These are phyloP conservation scores for Nakaseomyces sp. DNA, from an alignment of 1,139 yeast species.

Conservation along the genomic window DNA sequence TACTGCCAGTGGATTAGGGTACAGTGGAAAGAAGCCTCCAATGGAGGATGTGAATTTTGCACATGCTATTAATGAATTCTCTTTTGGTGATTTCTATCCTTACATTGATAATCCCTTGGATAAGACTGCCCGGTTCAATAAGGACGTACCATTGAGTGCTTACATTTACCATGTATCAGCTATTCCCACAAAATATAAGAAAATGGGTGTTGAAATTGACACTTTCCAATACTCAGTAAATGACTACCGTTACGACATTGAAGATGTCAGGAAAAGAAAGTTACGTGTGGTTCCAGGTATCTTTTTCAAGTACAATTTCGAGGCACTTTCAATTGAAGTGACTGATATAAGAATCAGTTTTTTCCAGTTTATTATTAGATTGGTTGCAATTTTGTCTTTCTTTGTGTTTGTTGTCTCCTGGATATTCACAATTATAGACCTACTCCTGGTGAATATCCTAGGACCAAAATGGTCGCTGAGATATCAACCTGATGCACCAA, in stretches of 20 bases:
- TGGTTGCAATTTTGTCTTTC: slow-evolving; percentile 54
- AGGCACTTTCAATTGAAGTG: slow-evolving; percentile 66
- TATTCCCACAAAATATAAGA: slow-evolving; percentile 72
- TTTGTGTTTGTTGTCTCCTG: slow-evolving; percentile 32
- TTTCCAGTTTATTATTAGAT: slow-evolving; percentile 62
- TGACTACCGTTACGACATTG: slow-evolving; percentile 36
- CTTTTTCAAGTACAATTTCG: slow-evolving; percentile 76
- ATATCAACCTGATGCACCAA: slow-evolving; percentile 23
- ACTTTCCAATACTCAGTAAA: slow-evolving; percentile 85
- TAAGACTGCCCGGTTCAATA: slow-evolving; percentile 51
- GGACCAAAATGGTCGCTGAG: slow-evolving; percentile 32
- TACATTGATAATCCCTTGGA: slow-evolving; percentile 81
- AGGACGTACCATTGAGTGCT: slow-evolving; percentile 36
- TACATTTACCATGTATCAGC: slow-evolving; percentile 66
- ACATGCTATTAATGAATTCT: slow-evolving; percentile 77
- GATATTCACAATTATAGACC: slow-evolving; percentile 29
- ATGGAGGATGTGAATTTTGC: slow-evolving; percentile 61
- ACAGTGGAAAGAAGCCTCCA: slow-evolving; percentile 36
- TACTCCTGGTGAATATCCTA: slow-evolving; percentile 27
- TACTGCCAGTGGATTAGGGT: slow-evolving; percentile 63
- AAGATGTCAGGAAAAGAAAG: slow-evolving; percentile 19
- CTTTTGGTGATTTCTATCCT: slow-evolving; percentile 88
- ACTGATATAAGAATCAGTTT: slow-evolving; percentile 69
- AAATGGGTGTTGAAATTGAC: slow-evolving; percentile 61
- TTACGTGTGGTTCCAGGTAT: slow-evolving; percentile 59